Evolutionary conservation across 768 basidiomycete species (phyloP).

Genomic region (Mrakia blollopis): DNA sequence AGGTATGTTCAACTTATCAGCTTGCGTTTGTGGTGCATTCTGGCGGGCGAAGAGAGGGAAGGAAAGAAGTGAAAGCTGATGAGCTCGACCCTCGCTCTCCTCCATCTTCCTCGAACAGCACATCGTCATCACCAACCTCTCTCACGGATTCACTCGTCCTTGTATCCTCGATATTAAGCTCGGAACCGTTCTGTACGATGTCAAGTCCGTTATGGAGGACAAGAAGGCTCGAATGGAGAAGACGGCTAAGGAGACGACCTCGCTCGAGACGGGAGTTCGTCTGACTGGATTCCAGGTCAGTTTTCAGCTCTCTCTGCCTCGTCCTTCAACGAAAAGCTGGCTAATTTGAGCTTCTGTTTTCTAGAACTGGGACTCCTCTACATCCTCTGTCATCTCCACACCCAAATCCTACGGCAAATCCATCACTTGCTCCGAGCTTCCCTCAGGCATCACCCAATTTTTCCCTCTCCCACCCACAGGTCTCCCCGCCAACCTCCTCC

Average conservation of each 20-base stretch:
- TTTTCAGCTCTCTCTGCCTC: conserved; percentile 11
- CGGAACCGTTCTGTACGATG: conserved; percentile 78
- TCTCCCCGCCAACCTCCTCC: conserved; percentile 54
- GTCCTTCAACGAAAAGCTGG: neutral
- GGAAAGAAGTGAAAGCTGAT: conserved; percentile 1
- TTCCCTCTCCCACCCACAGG: conserved; percentile 58
- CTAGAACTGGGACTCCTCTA: conserved; percentile 63
- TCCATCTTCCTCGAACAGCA: conserved; percentile 50
- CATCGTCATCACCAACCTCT: conserved; percentile 79
- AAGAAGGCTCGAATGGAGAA: conserved; percentile 75
- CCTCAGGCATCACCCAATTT: conserved; percentile 69
- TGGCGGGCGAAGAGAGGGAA: neutral
- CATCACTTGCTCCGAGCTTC: conserved; percentile 63
- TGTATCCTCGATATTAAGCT: conserved; percentile 90
- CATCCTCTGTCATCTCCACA: conserved; percentile 56
- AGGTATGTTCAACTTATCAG: neutral
- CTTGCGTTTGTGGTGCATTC: neutral
- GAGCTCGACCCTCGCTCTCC: conserved; percentile 22
- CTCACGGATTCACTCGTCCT: conserved; percentile 67
- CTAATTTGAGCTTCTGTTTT: neutral
- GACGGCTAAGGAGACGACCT: conserved; percentile 66
- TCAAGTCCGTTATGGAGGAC: conserved; percentile 57
- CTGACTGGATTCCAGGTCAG: conserved; percentile 87
- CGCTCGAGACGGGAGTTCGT: conserved; percentile 66
- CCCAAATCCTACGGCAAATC: conserved; percentile 67